Percentiles rank a stretch among this genome's conserved stretches.
These are phyloP conservation scores for Yamadazyma pseudoaaseri DNA, from an alignment of 1,139 yeast genomes.

Conservation along the genomic window DNA sequence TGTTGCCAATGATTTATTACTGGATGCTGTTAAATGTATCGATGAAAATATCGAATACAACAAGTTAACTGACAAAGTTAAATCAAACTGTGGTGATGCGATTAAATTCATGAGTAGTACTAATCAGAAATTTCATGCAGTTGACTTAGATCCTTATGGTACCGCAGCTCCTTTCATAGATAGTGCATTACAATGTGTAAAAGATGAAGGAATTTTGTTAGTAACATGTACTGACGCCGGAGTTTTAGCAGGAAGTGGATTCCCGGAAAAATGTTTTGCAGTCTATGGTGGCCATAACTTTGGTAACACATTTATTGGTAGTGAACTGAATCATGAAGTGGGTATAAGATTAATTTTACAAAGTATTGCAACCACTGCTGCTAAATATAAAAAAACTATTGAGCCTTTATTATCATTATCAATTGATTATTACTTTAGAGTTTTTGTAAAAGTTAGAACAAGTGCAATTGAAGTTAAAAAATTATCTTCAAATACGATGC, in stretches of 20 bases:
- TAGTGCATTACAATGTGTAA: slow-evolving; percentile 77
- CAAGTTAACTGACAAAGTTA: slow-evolving; percentile 50
- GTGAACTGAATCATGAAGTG: slow-evolving; percentile 88
- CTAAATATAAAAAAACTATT: slow-evolving; percentile 80
- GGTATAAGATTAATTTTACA: slow-evolving; percentile 83
- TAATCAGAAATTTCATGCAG: slow-evolving; percentile 63
- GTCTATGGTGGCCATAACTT: slow-evolving; percentile 72
- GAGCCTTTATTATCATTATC: slow-evolving; percentile 85
- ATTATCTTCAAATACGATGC: slow-evolving; percentile 69
- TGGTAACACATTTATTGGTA: slow-evolving; percentile 74
- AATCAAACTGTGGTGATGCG: slow-evolving; percentile 83
- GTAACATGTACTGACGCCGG: slow-evolving; percentile 97
- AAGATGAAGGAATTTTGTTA: slow-evolving; percentile 78
- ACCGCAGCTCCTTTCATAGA: slow-evolving; percentile 95
- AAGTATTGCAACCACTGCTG: slow-evolving; percentile 79
- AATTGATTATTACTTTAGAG: slow-evolving; percentile 88
- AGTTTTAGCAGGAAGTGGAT: slow-evolving; percentile 91
- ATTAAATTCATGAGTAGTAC: slow-evolving; percentile 70
- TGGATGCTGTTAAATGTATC: slow-evolving; percentile 85
- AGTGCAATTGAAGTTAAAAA: slow-evolving; percentile 82
- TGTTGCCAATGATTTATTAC: slow-evolving; percentile 85
- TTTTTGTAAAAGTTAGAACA: slow-evolving; percentile 72
- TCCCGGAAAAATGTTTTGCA: slow-evolving; percentile 95
- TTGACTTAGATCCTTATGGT: slow-evolving; percentile 97
- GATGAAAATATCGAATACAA: slow-evolving; percentile 69